phyloP scores from a whole-genome alignment of 1,139 yeast genomes.

The Eremothecium gossypii region DNA sequence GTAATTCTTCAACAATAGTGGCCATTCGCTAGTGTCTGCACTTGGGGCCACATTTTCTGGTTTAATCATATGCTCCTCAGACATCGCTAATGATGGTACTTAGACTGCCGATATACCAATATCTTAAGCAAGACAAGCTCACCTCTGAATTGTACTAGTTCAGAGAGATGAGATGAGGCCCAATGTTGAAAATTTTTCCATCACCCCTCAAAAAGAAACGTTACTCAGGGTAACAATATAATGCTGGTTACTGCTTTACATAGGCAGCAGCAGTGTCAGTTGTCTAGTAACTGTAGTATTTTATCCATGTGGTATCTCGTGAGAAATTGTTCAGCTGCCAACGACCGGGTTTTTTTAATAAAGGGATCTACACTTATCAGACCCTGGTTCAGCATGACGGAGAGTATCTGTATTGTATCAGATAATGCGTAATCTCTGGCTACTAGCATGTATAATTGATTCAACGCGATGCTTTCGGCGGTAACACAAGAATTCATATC shows the following conservation, averaged over 20 bases:
- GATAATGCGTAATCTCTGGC: slow-evolving; percentile 62
- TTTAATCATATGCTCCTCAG: slow-evolving; percentile 72
- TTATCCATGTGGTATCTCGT: slow-evolving; percentile 36
- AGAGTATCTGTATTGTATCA: slow-evolving; percentile 55
- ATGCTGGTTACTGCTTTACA: not conserved
- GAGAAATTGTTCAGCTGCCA: slow-evolving; percentile 70
- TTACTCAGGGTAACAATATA: not conserved
- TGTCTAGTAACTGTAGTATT: slow-evolving; percentile 16
- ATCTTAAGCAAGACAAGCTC: not conserved
- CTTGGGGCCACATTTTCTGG: slow-evolving; percentile 78
- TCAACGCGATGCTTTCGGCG: slow-evolving; percentile 37
- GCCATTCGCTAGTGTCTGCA: slow-evolving; percentile 91
- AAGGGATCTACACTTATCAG: slow-evolving; percentile 16
- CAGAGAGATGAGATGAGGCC: slow-evolving; percentile 1
- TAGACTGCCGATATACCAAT: not conserved
- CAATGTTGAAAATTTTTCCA: slow-evolving; percentile 3
- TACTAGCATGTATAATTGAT: slow-evolving; percentile 54
- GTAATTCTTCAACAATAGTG: slow-evolving; percentile 82
- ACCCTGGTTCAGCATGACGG: slow-evolving; percentile 48
- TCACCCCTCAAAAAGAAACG: not conserved
- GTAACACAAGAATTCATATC: slow-evolving; percentile 32
- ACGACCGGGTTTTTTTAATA: slow-evolving; percentile 43
- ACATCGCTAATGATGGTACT: slow-evolving; percentile 28
- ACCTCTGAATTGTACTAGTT: not conserved
- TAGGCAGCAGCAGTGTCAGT: not conserved